These are phyloP conservation scores for Claviceps sp. DNA, from an alignment of 2,329 filamentous ascomycete genomes.

Conservation along the genomic window DNA sequence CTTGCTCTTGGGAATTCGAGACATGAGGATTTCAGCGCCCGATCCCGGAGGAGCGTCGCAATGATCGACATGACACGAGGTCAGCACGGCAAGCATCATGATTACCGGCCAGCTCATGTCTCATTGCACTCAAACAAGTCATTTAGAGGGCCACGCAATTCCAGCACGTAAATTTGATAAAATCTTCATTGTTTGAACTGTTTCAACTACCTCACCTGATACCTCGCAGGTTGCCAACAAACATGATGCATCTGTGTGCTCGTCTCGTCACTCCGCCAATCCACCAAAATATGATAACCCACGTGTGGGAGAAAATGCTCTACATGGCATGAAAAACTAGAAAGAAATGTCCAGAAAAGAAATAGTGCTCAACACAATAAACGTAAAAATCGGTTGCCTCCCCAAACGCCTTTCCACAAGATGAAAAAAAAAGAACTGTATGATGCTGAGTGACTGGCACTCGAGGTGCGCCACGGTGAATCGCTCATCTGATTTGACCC, in stretches of 20 bases:
- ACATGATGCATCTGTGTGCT: background rate
- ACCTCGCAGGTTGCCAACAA: background rate
- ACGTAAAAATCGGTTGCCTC: background rate
- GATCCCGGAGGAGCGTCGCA: no score
- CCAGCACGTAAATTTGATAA: no score
- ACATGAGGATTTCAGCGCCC: no score
- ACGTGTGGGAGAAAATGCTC: background rate
- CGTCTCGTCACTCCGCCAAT: background rate
- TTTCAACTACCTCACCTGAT: background rate
- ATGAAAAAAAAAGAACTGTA: background rate
- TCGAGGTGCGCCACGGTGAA: constrained; percentile 1
- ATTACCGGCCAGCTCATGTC: no score
- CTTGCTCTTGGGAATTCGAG: no score
- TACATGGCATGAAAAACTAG: constrained; percentile 1
- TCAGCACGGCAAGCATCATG: no score
- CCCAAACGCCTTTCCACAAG: constrained; percentile 4
- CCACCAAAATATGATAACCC: background rate
- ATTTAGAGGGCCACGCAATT: no score
- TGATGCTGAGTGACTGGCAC: background rate
- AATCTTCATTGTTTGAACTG: background rate
- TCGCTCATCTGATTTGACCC: background rate
- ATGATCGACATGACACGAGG: no score
- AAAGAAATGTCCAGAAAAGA: background rate
- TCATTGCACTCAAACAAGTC: no score
- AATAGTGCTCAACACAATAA: background rate